Percentiles rank a stretch among this genome's conserved stretches.
Conservation (phyloP, 2,329 filamentous ascomycete genomes). For the Hirsutella rhossiliensis region DNA sequence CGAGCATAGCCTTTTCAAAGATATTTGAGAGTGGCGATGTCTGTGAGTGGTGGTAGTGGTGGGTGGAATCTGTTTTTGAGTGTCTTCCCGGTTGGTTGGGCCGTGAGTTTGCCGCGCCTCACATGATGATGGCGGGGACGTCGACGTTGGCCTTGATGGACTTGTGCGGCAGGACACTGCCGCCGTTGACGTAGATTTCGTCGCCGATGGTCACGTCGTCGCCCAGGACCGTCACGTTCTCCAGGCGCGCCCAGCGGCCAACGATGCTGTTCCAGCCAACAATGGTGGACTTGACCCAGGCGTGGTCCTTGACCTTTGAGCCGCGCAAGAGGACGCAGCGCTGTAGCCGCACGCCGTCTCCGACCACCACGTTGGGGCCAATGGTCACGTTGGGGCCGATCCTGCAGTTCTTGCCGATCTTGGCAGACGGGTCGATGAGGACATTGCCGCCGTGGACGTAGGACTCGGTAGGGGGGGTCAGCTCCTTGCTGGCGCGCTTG, state of each 20-base stretch:
- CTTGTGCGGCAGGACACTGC: slow-evolving; percentile 93
- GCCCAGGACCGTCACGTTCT: slow-evolving; percentile 96
- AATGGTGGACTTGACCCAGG: slow-evolving; percentile 97
- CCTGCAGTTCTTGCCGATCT: slow-evolving; percentile 96
- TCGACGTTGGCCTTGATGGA: slow-evolving; percentile 98
- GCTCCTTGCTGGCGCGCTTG: slow-evolving; percentile 79
- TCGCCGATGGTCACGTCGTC: slow-evolving; percentile 97
- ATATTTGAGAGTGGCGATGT: slow-evolving; percentile 1
- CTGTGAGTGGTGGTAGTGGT: neutral
- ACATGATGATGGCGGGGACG: slow-evolving; percentile 59
- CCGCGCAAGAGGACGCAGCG: slow-evolving; percentile 80
- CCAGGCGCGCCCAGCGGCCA: slow-evolving; percentile 87
- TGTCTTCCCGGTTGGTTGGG: too few species aligned
- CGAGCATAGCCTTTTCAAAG: neutral
- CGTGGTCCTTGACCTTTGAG: slow-evolving; percentile 95
- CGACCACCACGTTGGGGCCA: slow-evolving; percentile 81
- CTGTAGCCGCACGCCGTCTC: slow-evolving; percentile 88
- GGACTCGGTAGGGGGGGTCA: slow-evolving; percentile 59
- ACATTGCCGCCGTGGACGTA: slow-evolving; percentile 93
- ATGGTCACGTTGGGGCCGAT: slow-evolving; percentile 97
- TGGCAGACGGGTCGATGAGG: slow-evolving; percentile 83
- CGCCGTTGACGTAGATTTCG: slow-evolving; percentile 97
- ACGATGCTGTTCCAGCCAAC: slow-evolving; percentile 97
- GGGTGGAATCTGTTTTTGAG: too few species aligned
- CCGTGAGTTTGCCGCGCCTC: slow-evolving; percentile 12